Percentiles rank a stretch among this genome's conserved stretches.
Evolutionary conservation across 345 rosid genomes (phyloP).

Genomic region (Populus alba): DNA sequence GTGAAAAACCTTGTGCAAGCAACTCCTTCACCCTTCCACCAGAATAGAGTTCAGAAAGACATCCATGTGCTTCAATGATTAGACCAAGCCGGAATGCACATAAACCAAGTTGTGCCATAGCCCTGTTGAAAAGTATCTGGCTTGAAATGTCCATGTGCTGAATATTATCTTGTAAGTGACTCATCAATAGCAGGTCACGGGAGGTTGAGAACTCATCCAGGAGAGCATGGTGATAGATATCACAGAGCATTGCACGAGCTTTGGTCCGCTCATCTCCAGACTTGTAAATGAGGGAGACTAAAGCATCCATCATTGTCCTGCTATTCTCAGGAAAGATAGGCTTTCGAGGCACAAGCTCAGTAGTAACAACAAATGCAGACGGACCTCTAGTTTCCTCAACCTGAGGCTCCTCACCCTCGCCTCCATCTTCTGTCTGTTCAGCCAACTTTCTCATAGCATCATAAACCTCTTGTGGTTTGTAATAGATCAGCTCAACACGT

Average conservation of each 20-base stretch:
- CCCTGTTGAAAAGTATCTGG: conserved; percentile 90
- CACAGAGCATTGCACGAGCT: conserved; percentile 98
- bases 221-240: conserved; percentile 89
- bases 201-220: conserved; percentile 67
- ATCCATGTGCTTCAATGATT: conserved; percentile 72
- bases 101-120: conserved; percentile 95
- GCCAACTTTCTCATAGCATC: conserved; percentile 95
- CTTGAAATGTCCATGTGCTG: conserved; percentile 90
- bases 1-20: conserved; percentile 96
- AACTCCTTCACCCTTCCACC: conserved; percentile 93
- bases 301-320: conserved; percentile 82
- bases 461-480: conserved; percentile 91
- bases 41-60: conserved; percentile 84
- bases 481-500: conserved; percentile 78
- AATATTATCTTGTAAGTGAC: conserved; percentile 86
- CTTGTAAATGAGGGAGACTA: conserved; percentile 84
- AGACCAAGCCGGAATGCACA: conserved; percentile 87
- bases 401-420: conserved; percentile 41
- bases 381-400: conserved; percentile 64
- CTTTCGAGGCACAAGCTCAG: conserved; percentile 83
- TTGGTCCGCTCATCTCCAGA: conserved; percentile 93
- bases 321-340: conserved; percentile 82
- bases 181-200: conserved; percentile 86
- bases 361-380: conserved; percentile 63
- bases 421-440: conserved; percentile 55